A percentile compares a stretch with the other conserved stretches of the same genome.
phyloP scores from a whole-genome alignment of 2,329 filamentous ascomycete species.

The Microsporum canis region DNA sequence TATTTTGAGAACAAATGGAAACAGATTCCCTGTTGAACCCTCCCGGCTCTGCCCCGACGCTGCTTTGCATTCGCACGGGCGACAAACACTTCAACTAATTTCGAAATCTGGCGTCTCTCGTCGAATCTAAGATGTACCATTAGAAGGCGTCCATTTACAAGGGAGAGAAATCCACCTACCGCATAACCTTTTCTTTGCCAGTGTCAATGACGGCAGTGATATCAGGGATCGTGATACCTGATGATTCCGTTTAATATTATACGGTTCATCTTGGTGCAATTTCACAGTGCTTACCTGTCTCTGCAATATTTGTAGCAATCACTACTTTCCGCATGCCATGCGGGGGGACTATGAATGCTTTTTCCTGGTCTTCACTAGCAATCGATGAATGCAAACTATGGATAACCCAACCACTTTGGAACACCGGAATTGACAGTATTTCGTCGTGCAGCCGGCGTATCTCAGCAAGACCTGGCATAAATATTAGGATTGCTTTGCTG shows the following conservation, averaged over 20 bases:
- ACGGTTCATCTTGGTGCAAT: background rate
- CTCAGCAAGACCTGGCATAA: constrained; percentile 87
- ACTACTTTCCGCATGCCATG: constrained; percentile 81
- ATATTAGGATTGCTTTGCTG: constrained; percentile 87
- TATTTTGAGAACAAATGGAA: constrained; percentile 92
- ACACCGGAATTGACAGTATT: constrained; percentile 63
- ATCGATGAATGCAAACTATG: constrained; percentile 91
- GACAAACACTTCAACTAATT: constrained; percentile 88
- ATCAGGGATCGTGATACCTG: constrained; percentile 82
- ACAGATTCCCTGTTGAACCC: constrained; percentile 88
- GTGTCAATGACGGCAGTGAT: constrained; percentile 95
- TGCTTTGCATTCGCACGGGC: constrained; percentile 94
- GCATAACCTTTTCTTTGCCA: constrained; percentile 94
- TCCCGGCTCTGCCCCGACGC: constrained; percentile 79
- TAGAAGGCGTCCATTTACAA: background rate
- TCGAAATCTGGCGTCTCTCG: constrained; percentile 79
- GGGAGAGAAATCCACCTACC: constrained; percentile 17
- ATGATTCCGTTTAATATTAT: background rate
- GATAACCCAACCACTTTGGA: constrained; percentile 67
- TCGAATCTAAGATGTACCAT: constrained; percentile 52
- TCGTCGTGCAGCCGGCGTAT: constrained; percentile 82
- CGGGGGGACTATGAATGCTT: constrained; percentile 77
- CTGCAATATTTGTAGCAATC: constrained; percentile 92
- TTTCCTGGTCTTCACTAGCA: constrained; percentile 90
- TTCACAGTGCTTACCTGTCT: constrained; percentile 53